A percentile compares a stretch with the other conserved stretches of the same genome.
Evolutionary conservation across 2,329 filamentous ascomycete species (phyloP).

Genomic region (Penicillium sp.): DNA sequence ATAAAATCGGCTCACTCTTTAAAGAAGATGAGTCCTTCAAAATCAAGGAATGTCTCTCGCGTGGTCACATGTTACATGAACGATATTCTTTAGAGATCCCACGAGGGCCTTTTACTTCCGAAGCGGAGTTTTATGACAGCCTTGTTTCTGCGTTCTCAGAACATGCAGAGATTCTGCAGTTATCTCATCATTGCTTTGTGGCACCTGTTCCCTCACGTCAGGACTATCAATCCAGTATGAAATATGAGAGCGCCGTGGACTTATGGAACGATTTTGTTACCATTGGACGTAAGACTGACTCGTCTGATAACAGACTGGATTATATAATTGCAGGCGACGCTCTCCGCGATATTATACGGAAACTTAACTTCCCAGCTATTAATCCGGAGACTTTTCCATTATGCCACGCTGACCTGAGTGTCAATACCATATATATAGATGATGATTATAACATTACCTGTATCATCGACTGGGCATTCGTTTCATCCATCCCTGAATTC

Average conservation of each 20-base stretch:
- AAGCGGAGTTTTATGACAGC: constrained; percentile 21
- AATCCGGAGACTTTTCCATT: constrained; percentile 15
- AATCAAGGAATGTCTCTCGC: constrained; percentile 22
- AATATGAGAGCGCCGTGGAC: constrained; percentile 18
- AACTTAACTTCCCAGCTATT: not conserved
- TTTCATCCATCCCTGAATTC: constrained; percentile 21
- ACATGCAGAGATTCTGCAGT: constrained; percentile 16
- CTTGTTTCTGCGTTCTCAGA: constrained; percentile 14
- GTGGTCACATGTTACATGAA: constrained; percentile 15
- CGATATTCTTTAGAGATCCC: constrained; percentile 17
- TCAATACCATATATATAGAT: constrained; percentile 41
- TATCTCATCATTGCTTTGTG: constrained; percentile 20
- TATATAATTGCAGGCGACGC: constrained; percentile 23
- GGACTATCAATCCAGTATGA: constrained; percentile 10
- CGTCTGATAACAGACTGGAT: constrained; percentile 25
- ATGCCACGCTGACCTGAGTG: constrained; percentile 38
- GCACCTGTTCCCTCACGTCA: constrained; percentile 12
- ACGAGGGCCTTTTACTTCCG: constrained; percentile 23
- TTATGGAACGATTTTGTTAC: constrained; percentile 28
- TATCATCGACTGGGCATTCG: constrained; percentile 35
- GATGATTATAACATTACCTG: constrained; percentile 33
- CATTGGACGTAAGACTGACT: constrained; percentile 22
- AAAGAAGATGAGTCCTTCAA: constrained; percentile 22
- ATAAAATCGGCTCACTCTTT: constrained; percentile 31
- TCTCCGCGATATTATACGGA: constrained; percentile 16